Base-by-base conservation (phyloP, 768 basidiomycete genomes). In the Mycena capillaripes region DNA sequence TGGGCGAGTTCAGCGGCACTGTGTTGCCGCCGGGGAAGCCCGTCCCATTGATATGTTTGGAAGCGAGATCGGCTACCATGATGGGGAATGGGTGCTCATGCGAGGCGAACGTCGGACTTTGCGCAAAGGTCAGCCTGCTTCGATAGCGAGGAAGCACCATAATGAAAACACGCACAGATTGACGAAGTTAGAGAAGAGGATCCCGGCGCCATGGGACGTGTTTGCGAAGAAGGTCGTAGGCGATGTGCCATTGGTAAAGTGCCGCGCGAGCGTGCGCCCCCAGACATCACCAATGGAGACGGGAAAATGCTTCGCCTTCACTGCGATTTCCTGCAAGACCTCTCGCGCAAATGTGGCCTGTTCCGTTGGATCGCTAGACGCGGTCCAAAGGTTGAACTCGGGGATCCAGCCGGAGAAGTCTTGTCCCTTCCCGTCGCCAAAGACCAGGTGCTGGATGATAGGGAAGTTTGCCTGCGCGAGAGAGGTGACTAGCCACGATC, bases 401-500 rank as follows among this genome's bases (percentile, higher is more conserved):
- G 81, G 72, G 21, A 82, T 76, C 84, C 84, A 84, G 27, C 83
- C 82, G 12, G 79, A 81, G 72, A 81, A 84, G 25, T 76, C 59
- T 34, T 75, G 57, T 36, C 78, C 66, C 0, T 76, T 55, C 2
- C 65, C 74, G 19, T 74, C 69, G 0, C 77, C 85, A 9, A 86
- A 81, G 1, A 80, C 42, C 44, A 86, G 79, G 16, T 86, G 81
- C 32, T 84, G 81, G 0, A 85, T 79, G 14, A 78, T 80, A 7
- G 84, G 82, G 48, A 87, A 82, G 77, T 84, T 81, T 67, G 84
- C 82, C 62, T 87, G 82, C 1, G 78, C 78, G 44, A 87, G 81
- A 4, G 85, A 87, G 17, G 83, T 83, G 36, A 83, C 34, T 6
- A 85, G 56, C 84, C 84, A 85, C 0, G 82, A 78, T 2, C 83